Base-by-base conservation (phyloP, 495 filamentous ascomycete species). In the Talaromyces borbonicus region DNA sequence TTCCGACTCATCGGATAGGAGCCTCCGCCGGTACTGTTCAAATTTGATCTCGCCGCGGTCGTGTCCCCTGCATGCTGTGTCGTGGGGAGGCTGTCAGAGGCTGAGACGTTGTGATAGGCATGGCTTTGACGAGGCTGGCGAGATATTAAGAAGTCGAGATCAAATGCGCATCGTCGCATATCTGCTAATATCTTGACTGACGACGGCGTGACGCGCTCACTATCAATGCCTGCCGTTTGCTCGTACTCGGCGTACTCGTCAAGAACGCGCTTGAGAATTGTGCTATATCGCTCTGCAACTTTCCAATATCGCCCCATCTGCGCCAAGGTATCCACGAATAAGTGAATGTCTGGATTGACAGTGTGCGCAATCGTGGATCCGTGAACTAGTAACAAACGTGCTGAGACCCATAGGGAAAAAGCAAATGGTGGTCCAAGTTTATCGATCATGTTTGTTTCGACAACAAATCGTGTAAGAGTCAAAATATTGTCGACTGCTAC, bases 351-450 rank as follows among this genome's bases (percentile, higher is more conserved):
- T 1, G 81, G 79, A 49, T 79, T 84, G 27, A 90, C 75, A 35
- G 82, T 84, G 59, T 84, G 83, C 25, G 87, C 85, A 46, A 90
- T 85, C 0, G 87, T 93, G 16, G 84, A 87, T 12, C 85, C 86
- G 58, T 93, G 87, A 7, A 95, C 87, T 5, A 94, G 78, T 1
- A 92, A 67, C 16, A 94, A 67, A 4, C 88, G 80, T 11, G 88
- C 86, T n/a, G 85, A 86, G 22, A 94, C 88, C 88, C 88, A 95
- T 25, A 95, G 68, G 1, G 85, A 85, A 57, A 94, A 95, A 11
- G 87, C 85, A 54, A 93, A 94, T 0, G 86, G 87, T 1, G 87
- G 86, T 0, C 88, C 88, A 11, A 95, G 78, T 53, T 88, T 86
- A 39, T 75, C 73, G 14, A 95, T 69, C 57, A 92, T 74, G 50